Evolutionary conservation across 2,329 filamentous ascomycete species (phyloP), one percentile per base, ranked within the genome.

Genomic region (Aspergillus awamori): DNA sequence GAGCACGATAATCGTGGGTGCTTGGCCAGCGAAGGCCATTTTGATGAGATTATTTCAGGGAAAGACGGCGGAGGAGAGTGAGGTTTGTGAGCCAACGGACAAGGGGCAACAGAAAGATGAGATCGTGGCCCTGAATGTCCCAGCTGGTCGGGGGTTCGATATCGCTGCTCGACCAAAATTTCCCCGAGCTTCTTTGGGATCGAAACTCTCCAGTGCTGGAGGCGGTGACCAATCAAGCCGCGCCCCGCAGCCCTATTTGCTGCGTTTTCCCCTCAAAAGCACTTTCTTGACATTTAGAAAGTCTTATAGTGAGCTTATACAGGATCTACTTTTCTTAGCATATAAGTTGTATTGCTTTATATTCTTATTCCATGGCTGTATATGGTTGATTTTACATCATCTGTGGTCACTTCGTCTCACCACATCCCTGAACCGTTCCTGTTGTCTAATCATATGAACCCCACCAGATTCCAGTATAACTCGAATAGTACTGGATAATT

Each of bases 1-100:
- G 76, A 98, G 87, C 83, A 98, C 93, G 80, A 98, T 92, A 79
- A 97, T 97, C 72, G 94, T 97, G 79, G 94, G 94, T 77, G 94
- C 95, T 82, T 97, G 94, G 77, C 93, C 93, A 82, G 92, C 92
- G 83, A 97, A 97, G 78, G 93, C 96, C 93, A 97, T 97, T 70
- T 64, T 83, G 73, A 72, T 65, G 65, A 60, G 61, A 60, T 69
- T 67, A 58, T 55, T 61, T 61, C 59, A 61, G 60, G 48, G 59
- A 65, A 51, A 58, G 64, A 63, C 53, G 59, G 58, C 60, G 36
- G 65, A 64, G 60, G 63, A 58, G 60, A 59, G 20, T 33, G 39
- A 45, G 38, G 62, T 60, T 57, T 48, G 28, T 48, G 58, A 53
- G 48, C 43, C 17, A 38, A 56, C 30, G 20, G 59, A 53, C 45